A percentile compares a stretch with the other conserved stretches of the same genome.
Evolutionary conservation across 257 asterid species (phyloP).

Genomic region (Nicotiana attenuata): DNA sequence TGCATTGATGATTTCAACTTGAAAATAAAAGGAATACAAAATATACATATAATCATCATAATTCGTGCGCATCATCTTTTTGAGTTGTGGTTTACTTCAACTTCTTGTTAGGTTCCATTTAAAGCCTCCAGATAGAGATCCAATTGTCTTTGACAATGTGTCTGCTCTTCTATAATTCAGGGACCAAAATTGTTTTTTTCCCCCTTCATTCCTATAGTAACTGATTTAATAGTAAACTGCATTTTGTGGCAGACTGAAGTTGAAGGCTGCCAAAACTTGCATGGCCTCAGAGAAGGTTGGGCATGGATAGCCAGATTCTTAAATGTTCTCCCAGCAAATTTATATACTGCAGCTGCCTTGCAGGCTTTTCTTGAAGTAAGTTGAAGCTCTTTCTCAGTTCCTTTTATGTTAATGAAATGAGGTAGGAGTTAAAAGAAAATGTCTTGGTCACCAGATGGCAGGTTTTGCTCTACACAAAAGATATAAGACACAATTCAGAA

Average conservation of each 20-base stretch:
- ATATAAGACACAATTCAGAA: slow-evolving; percentile 60
- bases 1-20: background rate
- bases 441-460: slow-evolving; percentile 56
- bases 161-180: background rate
- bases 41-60: background rate
- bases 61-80: background rate
- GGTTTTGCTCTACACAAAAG: slow-evolving; percentile 54
- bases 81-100: background rate
- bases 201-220: background rate
- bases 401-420: background rate
- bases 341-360: slow-evolving; percentile 66
- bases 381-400: slow-evolving; percentile 5
- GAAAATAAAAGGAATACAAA: background rate
- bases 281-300: slow-evolving; percentile 82
- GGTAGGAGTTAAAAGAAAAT: background rate
- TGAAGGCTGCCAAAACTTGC: slow-evolving; percentile 46
- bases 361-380: slow-evolving; percentile 79
- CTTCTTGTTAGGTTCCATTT: background rate
- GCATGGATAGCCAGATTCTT: slow-evolving; percentile 89
- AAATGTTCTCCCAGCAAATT: slow-evolving; percentile 74
- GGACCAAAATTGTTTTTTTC: too few relatives aligned
- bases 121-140: background rate
- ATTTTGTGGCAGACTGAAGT: slow-evolving; percentile 56
- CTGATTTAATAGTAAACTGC: background rate
- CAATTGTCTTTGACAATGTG: background rate